Conservation (phyloP, 768 basidiomycete species). For the Asterophora parasitica region DNA sequence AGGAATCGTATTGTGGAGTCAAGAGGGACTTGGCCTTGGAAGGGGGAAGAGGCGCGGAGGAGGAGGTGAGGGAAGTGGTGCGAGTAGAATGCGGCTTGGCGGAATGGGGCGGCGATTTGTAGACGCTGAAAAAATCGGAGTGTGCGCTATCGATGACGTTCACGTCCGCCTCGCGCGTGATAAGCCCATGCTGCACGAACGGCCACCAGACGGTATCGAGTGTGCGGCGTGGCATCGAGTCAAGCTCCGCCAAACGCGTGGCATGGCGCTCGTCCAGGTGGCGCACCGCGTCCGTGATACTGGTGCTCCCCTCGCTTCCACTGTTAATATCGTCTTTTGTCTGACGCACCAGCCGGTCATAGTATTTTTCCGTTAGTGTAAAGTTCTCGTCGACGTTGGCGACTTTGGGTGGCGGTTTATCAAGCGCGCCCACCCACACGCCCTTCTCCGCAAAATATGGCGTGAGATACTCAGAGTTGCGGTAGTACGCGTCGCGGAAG, state of each 20-base stretch:
- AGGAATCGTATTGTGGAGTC: conserved; percentile 74
- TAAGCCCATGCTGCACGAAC: conserved; percentile 84
- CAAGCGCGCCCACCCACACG: conserved; percentile 48
- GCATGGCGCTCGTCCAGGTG: conserved; percentile 63
- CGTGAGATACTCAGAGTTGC: conserved; percentile 77
- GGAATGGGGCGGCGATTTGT: conserved; percentile 29
- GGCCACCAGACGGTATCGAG: conserved; percentile 92
- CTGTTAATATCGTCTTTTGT: conserved; percentile 17
- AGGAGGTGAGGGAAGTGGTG: no score
- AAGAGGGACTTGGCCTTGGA: conserved; percentile 21
- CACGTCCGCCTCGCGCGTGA: conserved; percentile 66
- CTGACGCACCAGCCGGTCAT: conserved; percentile 38
- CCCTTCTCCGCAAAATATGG: conserved; percentile 76
- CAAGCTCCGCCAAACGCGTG: conserved; percentile 64
- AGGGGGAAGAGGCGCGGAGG: no score
- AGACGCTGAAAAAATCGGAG: conserved; percentile 82
- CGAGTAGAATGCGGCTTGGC: neutral
- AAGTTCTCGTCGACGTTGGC: conserved; percentile 42
- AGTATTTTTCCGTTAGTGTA: conserved; percentile 64
- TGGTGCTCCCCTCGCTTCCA: conserved; percentile 21
- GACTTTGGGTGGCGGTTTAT: conserved; percentile 52
- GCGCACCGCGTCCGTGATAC: conserved; percentile 43
- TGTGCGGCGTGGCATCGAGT: conserved; percentile 74
- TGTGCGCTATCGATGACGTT: conserved; percentile 90
- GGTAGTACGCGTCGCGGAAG: conserved; percentile 83